A percentile compares a stretch with the other conserved stretches of the same genome.
Conservation (phyloP, 1,284 basidiomycete genomes). For the Trametes versicolor region DNA sequence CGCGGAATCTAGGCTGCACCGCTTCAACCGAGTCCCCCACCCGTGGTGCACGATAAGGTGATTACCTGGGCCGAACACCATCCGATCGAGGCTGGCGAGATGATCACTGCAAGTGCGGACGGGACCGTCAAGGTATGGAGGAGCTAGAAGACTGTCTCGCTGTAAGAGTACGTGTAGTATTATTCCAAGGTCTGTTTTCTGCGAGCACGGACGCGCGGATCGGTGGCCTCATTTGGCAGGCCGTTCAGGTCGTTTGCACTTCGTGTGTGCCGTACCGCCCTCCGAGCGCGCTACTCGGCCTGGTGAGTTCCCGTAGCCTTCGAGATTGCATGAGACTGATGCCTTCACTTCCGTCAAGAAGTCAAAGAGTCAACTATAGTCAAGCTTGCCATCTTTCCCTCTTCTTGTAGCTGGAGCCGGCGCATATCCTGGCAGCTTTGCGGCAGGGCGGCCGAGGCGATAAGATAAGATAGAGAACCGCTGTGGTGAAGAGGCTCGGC, state of each 20-base stretch:
- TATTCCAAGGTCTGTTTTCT: background rate
- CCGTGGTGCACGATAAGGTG: conserved; percentile 81
- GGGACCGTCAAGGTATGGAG: conserved; percentile 88
- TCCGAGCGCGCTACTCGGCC: too few species aligned
- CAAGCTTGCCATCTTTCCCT: too few species aligned
- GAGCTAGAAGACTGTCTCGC: conserved; percentile 33
- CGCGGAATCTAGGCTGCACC: conserved; percentile 66
- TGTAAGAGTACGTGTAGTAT: background rate
- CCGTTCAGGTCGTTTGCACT: too few species aligned
- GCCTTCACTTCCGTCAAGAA: too few species aligned
- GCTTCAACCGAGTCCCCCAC: conserved; percentile 72
- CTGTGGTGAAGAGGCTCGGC: background rate
- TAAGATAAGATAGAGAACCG: conserved; percentile 22
- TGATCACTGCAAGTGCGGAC: conserved; percentile 90
- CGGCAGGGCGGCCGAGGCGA: background rate
- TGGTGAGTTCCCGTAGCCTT: too few species aligned
- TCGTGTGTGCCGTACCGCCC: too few species aligned
- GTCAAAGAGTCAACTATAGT: too few species aligned
- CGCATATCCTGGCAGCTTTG: too few species aligned
- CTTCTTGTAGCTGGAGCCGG: too few species aligned
- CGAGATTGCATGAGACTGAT: too few species aligned
- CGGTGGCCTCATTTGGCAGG: too few species aligned
- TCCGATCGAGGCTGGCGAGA: conserved; percentile 82
- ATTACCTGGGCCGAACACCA: conserved; percentile 94
- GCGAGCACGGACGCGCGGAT: too few species aligned